Base-by-base conservation (phyloP, 768 basidiomycete genomes). In the Rickenella mellea region DNA sequence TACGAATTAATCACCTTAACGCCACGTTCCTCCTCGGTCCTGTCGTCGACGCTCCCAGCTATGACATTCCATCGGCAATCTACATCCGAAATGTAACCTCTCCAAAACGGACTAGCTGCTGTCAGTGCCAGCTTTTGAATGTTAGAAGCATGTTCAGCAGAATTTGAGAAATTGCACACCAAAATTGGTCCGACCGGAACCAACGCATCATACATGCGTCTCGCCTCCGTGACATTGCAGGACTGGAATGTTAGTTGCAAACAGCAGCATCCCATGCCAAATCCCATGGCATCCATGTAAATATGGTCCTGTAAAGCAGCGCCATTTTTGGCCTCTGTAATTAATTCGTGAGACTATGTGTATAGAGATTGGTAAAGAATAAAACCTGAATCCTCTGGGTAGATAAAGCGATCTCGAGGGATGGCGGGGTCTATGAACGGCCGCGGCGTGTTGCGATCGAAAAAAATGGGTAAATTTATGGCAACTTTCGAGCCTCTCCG, bases 41-140 rank as follows among this genome's bases (percentile, higher is more conserved):
- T 78, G 62, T 98, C 94, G 55, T 99, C 96, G 0, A 99, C 94
- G 53, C 89, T 90, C n/a, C 87, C 96, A 8, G 96, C 86, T 49
- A 99, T 96, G 8, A 99, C 96, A 54, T 97, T 89, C 96, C 96
- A 99, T 31, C 96, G 79, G 55, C 89, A 96, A 65, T 99, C 96
- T 5, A 98, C 93, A 58, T 99, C 93, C 29, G 93, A 82, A 31
- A 99, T 75, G 59, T 89, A 84, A 5, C 96, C 96, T 47, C 96
- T 74, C 79, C 89, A 99, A 11, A 89, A 73, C 3, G 96, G 96
- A 57, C 93, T 93, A 1, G 91, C 89, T 21, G 93, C 96, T 1
- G 87, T 90, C 55, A 98, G 64, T 3, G 96, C 96, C 42, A 99
- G 69, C 93, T 96, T 60, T 35, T 35, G 31, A 27, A 31, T 38